Evolutionary conservation across 2,329 filamentous ascomycete species (phyloP).

Genomic region (Chaetomium globosum): DNA sequence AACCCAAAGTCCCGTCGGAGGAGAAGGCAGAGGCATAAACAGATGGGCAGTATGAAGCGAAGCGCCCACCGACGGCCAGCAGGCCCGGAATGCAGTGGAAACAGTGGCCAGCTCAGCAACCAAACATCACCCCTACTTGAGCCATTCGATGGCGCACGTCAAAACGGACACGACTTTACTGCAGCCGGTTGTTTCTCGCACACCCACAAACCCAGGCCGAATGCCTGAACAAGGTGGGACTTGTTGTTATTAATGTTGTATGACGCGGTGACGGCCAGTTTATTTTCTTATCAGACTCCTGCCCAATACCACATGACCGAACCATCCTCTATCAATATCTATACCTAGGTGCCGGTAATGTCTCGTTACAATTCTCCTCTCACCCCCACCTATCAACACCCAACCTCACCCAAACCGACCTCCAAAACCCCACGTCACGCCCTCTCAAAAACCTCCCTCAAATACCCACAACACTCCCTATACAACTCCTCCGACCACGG

Average conservation of each 20-base stretch:
- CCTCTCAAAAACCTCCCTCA: conserved; percentile 50
- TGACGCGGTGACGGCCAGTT: too few species aligned
- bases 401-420: too few species aligned
- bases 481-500: conserved; percentile 58
- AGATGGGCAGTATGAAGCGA: background rate
- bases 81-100: background rate
- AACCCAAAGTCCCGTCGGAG: background rate
- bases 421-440: background rate
- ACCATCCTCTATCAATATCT: background rate
- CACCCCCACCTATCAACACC: background rate
- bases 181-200: too few species aligned
- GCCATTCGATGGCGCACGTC: background rate
- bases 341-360: background rate
- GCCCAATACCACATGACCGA: too few species aligned
- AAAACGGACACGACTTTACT: background rate
- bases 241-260: too few species aligned
- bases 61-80: too few species aligned
- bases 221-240: too few species aligned
- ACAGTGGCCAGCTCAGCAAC: background rate
- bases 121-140: background rate
- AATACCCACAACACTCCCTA: conserved; percentile 53
- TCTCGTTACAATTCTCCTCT: background rate
- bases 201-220: too few species aligned
- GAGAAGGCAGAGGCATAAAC: background rate
- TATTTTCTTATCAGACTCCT: too few species aligned